Evolutionary conservation across 2,329 filamentous ascomycete species (phyloP).

Genomic region (Cryphonectria naterciae): DNA sequence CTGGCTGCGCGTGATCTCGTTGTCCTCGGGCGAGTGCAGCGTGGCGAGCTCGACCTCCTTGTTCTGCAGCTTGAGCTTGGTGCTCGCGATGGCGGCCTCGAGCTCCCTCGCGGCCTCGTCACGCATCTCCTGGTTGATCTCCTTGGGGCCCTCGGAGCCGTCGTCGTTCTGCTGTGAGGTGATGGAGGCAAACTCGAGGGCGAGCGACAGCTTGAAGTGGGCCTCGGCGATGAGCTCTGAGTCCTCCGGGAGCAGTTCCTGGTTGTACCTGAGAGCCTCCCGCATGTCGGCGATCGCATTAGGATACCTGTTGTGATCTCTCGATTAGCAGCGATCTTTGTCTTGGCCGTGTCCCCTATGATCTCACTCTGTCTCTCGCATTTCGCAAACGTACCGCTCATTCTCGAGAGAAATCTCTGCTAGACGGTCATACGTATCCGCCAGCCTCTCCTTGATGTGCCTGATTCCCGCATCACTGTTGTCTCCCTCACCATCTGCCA

Average conservation of each 20-base stretch:
- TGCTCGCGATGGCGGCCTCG: slow-evolving; percentile 74
- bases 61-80: slow-evolving; percentile 69
- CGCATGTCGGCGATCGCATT: slow-evolving; percentile 86
- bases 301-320: slow-evolving; percentile 61
- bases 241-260: slow-evolving; percentile 77
- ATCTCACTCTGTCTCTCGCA: not conserved
- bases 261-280: slow-evolving; percentile 76
- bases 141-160: slow-evolving; percentile 45
- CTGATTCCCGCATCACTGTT: slow-evolving; percentile 44
- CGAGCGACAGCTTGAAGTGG: slow-evolving; percentile 94
- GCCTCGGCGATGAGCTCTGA: slow-evolving; percentile 89
- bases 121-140: slow-evolving; percentile 70
- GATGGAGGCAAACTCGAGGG: slow-evolving; percentile 89
- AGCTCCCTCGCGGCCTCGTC: slow-evolving; percentile 74
- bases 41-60: slow-evolving; percentile 70
- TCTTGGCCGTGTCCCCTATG: not conserved
- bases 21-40: slow-evolving; percentile 67
- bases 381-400: slow-evolving; percentile 63
- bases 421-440: slow-evolving; percentile 91
- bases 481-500: slow-evolving; percentile 40
- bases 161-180: slow-evolving; percentile 60
- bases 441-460: slow-evolving; percentile 81
- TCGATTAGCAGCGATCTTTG: not conserved
- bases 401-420: slow-evolving; percentile 98
- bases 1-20: slow-evolving; percentile 62